Evolutionary conservation across 2,329 filamentous ascomycete genomes (phyloP), one percentile per base, ranked within the genome.

Genomic region (Exophiala spinifera): DNA sequence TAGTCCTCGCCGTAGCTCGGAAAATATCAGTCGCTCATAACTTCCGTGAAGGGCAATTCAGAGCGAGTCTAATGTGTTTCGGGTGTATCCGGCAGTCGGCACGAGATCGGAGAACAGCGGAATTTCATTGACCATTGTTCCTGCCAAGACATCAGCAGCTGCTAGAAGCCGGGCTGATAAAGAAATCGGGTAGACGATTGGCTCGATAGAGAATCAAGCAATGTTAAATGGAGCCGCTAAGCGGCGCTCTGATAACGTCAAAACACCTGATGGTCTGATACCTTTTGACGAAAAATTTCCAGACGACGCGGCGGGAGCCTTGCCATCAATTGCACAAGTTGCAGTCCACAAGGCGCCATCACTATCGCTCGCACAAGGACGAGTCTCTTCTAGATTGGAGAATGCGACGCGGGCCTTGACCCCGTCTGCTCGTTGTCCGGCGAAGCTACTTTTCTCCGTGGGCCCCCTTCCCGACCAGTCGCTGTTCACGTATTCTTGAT

Each of bases 101-200:
- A 19, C 14, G 15, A 19, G 15, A n/a, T 51, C 49, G 49, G 49
- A 37, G 25, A 51, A 51, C 36, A 45, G 49, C 49, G 49, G 48
- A 31, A 43, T 33, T 23, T n/a, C 17, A 14, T 10, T 39, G 5
- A 8, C 8, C 28, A 31, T 31, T 31, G 28, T 19, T 39, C 36
- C 36, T 39, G 36, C 36, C 36, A 39, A 39, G 36, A 39, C 17
- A 19, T 39, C 17, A 15, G 6, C 14, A 3, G 17, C 17, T 39
- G 17, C n/a, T 39, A 31, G 28, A 31, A 31, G n/a, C 36, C 36
- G 36, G 17, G 17, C 17, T 39, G 36, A 39, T 39, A 39, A 39
- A 39, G 36, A 39, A 15, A 15, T 4, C 5, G 36, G 36, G n/a
- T 3, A 39, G 2, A 11, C 2, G 14, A 39, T 39, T 39, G 36